Percentiles rank a stretch among this genome's conserved stretches.
Evolutionary conservation across 208 protist species (phyloP).

Genomic region (Naegleria fowleri): DNA sequence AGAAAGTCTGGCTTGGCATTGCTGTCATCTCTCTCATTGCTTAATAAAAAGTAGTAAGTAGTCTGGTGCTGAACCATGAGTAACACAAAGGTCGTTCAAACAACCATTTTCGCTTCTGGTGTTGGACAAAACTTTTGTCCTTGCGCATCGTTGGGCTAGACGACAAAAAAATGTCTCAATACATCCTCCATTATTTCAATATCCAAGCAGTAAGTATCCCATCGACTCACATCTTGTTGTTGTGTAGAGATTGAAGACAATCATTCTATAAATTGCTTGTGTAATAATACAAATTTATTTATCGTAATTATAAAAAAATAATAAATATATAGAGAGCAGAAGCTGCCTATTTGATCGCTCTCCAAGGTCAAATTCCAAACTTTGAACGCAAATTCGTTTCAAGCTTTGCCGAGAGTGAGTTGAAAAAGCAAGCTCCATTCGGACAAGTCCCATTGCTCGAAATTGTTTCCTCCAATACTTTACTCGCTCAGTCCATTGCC

Average conservation of each 20-base stretch:
- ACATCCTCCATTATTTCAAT: not conserved
- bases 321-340: not conserved
- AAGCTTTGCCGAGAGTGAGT: not conserved
- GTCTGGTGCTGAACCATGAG: no score
- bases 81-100: no score
- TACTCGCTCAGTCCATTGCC: not conserved
- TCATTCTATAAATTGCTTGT: no score
- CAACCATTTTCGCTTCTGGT: no score
- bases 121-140: no score
- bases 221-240: no score
- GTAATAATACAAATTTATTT: not conserved
- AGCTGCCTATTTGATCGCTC: not conserved
- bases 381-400: not conserved
- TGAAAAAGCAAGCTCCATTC: not conserved
- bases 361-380: not conserved
- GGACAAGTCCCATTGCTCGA: not conserved
- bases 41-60: not conserved
- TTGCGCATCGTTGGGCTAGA: no score
- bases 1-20: not conserved
- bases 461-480: not conserved
- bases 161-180: no score
- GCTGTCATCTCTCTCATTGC: not conserved
- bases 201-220: not conserved
- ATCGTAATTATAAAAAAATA: not conserved
- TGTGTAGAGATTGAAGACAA: no score